phyloP scores from a whole-genome alignment of 805 yeast species.

The Schwanniomyces sp. region DNA sequence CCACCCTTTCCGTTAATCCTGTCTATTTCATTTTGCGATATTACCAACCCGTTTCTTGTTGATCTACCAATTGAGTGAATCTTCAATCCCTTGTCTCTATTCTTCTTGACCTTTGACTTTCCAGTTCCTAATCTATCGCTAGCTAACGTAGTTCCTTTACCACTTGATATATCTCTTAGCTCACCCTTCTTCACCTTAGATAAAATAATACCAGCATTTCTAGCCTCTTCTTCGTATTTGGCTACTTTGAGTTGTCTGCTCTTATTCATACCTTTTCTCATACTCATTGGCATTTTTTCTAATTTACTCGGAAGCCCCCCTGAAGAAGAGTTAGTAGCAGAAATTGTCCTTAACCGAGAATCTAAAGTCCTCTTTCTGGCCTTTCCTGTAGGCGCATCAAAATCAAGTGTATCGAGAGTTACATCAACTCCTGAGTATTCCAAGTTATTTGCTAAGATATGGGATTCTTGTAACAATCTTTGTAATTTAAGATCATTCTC shows the following conservation, averaged over 20 bases:
- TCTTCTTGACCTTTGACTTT: conserved; percentile 33
- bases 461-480: conserved; percentile 69
- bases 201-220: conserved; percentile 86
- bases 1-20: conserved; percentile 23
- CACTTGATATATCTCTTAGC: conserved; percentile 54
- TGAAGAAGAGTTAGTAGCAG: conserved; percentile 40
- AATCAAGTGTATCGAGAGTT: conserved; percentile 60
- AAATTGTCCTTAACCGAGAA: conserved; percentile 50
- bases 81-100: conserved; percentile 76
- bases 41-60: conserved; percentile 75
- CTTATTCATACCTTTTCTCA: conserved; percentile 80
- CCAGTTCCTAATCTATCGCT: conserved; percentile 54
- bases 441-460: conserved; percentile 48
- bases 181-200: conserved; percentile 70
- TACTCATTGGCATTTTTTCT: conserved; percentile 85
- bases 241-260: conserved; percentile 52
- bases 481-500: conserved; percentile 74
- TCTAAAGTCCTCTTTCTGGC: conserved; percentile 66
- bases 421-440: conserved; percentile 66
- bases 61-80: conserved; percentile 73
- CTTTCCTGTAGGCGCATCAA: conserved; percentile 64
- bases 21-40: conserved; percentile 67
- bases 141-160: conserved; percentile 51
- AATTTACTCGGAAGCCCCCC: conserved; percentile 47
- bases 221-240: conserved; percentile 73